These are phyloP conservation scores for Eucalyptus polyanthemos DNA, from an alignment of 345 rosid genomes.

Conservation along the genomic window DNA sequence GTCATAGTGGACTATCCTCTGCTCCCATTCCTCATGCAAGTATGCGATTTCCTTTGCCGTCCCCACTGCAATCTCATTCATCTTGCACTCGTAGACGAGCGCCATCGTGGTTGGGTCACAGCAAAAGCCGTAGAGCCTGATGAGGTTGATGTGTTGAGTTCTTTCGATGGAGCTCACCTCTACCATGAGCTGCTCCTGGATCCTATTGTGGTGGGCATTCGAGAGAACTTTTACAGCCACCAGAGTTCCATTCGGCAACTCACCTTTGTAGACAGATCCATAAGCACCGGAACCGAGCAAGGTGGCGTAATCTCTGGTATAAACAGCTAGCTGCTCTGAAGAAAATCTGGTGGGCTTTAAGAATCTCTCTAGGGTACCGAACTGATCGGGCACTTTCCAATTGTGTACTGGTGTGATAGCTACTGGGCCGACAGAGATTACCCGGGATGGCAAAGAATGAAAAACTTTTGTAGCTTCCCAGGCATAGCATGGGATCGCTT, in stretches of 20 bases:
- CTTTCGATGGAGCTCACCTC: conserved; percentile 26
- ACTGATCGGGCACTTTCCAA: no score
- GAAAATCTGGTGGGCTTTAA: no score
- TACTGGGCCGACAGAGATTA: no score
- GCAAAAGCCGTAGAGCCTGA: conserved; percentile 14
- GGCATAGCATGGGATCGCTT: no score
- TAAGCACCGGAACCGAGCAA: no score
- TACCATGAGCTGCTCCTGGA: conserved; percentile 18
- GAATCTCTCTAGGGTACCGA: no score
- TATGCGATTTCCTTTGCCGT: background rate
- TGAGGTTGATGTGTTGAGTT: conserved; percentile 16
- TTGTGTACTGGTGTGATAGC: no score
- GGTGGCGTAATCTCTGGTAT: no score
- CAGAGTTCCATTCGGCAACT: background rate
- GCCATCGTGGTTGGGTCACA: background rate
- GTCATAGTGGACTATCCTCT: background rate
- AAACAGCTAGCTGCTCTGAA: no score
- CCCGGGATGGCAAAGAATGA: no score
- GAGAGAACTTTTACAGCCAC: conserved; percentile 12
- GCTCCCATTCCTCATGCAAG: background rate
- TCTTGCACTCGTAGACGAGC: background rate
- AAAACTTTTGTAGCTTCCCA: no score
- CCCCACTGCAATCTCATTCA: background rate
- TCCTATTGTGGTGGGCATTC: background rate
- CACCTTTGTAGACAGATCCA: background rate